Conservation (phyloP, 2,329 filamentous ascomycete genomes). For the Clarireedia paspali region DNA sequence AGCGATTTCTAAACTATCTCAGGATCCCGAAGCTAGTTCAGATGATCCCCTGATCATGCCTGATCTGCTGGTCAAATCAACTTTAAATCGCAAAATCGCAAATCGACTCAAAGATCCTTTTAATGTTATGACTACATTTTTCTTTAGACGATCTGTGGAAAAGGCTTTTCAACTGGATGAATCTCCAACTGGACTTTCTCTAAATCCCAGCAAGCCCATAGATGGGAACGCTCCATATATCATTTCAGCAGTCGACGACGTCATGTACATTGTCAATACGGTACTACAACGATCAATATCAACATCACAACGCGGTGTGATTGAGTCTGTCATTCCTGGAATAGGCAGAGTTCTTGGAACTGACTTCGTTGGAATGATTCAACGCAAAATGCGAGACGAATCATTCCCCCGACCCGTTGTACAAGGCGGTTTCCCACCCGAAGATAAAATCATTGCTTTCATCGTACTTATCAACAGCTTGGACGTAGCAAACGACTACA, state of each 20-base stretch:
- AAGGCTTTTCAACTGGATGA: constrained; percentile 98
- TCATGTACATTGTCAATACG: constrained; percentile 98
- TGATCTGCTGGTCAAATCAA: constrained; percentile 68
- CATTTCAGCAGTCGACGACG: constrained; percentile 91
- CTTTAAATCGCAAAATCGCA: constrained; percentile 70
- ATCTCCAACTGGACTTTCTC: constrained; percentile 67
- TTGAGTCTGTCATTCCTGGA: constrained; percentile 70
- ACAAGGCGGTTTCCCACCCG: constrained; percentile 75
- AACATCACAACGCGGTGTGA: constrained; percentile 73
- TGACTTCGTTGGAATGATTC: constrained; percentile 95
- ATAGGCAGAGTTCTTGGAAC: constrained; percentile 73
- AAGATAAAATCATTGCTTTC: constrained; percentile 82
- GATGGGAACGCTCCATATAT: constrained; percentile 81
- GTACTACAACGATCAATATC: constrained; percentile 80
- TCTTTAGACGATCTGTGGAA: constrained; percentile 91
- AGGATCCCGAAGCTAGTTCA: constrained; percentile 46
- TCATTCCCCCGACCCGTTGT: constrained; percentile 76
- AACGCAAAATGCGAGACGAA: constrained; percentile 96
- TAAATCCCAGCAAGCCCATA: constrained; percentile 65
- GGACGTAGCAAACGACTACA: constrained; percentile 85
- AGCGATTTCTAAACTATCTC: constrained; percentile 26
- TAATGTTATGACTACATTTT: constrained; percentile 90
- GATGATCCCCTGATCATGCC: constrained; percentile 58
- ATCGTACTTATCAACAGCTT: constrained; percentile 93
- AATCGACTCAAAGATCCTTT: constrained; percentile 72